Base-by-base conservation (phyloP, 2,329 filamentous ascomycete genomes). In the Mycogone perniciosa region DNA sequence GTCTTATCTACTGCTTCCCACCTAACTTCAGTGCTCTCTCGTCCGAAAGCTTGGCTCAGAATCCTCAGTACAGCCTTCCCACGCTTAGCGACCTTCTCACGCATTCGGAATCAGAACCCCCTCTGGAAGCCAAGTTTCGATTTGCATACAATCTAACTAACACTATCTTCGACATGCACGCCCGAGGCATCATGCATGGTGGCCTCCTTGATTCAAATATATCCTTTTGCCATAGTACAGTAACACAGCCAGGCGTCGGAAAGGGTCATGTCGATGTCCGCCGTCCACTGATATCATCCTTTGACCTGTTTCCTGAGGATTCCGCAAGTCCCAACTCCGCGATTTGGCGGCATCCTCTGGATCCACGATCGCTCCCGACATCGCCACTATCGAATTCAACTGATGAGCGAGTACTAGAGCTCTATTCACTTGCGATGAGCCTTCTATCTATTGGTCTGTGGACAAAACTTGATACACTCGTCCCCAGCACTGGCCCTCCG, bases 371-470 rank as follows among this genome's bases (percentile, higher is more conserved):
- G 4, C 75, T 74, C 0, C 62, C 71, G 4, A 66, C 74, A 26
- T 78, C 78, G 0, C 74, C 76, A 0, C 62, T 80, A 7, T 60
- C 67, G 4, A 71, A 70, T 39, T 75, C 74, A 5, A 71, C 76
- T 1, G 79, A 83, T 49, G 77, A 76, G 38, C 79, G 81, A 37
- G 75, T 80, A 1, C 69, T 82, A 31, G 88, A 91, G 54, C 70
- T 91, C 2, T 89, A 89, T 63, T 84, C 85, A 6, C 72, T 92
- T 1, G 85, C 85, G 13, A 79, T 89, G 69, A 70, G 89, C 4
- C 74, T 92, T 0, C 72, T 90, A 3, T 88, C 88, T 6, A 81
- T 91, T 48, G 88, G 88, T 6, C 68, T 91, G 7, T 92, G 88
- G 88, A 81, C 79, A 4, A 83, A 81, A 8, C 72, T 89, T 0